These are phyloP conservation scores for Xylaria sp. DNA, from an alignment of 2,329 filamentous ascomycete species.

Conservation along the genomic window DNA sequence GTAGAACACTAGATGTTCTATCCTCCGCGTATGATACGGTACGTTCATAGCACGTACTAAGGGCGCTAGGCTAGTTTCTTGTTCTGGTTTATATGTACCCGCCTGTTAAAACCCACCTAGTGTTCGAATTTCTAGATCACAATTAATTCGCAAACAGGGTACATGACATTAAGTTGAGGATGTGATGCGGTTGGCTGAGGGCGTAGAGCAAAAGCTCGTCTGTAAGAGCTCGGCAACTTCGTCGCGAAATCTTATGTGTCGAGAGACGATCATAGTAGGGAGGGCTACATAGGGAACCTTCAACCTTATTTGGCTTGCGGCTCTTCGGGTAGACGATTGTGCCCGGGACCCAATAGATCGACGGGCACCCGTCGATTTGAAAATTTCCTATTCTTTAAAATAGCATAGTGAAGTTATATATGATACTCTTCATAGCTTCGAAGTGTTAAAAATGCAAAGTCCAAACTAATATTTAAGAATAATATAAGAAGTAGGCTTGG, in stretches of 20 bases:
- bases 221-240: slow-evolving; percentile 13
- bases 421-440: slow-evolving; percentile 18
- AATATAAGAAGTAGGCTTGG: slow-evolving; percentile 24
- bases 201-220: slow-evolving; percentile 13
- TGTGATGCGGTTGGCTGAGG: slow-evolving; percentile 15
- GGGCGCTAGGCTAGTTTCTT: slow-evolving; percentile 9
- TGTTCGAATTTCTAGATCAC: slow-evolving; percentile 21
- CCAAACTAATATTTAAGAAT: slow-evolving; percentile 23
- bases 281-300: no score
- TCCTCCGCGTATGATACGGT: no score
- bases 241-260: slow-evolving; percentile 6
- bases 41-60: no score
- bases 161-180: slow-evolving; percentile 16
- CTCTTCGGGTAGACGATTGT: no score
- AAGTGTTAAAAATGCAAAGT: slow-evolving; percentile 12
- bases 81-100: slow-evolving; percentile 5
- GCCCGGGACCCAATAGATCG: background rate
- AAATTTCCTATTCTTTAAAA: slow-evolving; percentile 17
- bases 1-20: no score
- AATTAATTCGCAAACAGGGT: slow-evolving; percentile 16
- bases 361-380: slow-evolving; percentile 11
- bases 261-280: background rate
- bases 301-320: no score
- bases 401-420: slow-evolving; percentile 20
- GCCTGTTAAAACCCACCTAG: background rate